Evolutionary conservation across 2,329 filamentous ascomycete species (phyloP).

Genomic region (Aureobasidium lini): DNA sequence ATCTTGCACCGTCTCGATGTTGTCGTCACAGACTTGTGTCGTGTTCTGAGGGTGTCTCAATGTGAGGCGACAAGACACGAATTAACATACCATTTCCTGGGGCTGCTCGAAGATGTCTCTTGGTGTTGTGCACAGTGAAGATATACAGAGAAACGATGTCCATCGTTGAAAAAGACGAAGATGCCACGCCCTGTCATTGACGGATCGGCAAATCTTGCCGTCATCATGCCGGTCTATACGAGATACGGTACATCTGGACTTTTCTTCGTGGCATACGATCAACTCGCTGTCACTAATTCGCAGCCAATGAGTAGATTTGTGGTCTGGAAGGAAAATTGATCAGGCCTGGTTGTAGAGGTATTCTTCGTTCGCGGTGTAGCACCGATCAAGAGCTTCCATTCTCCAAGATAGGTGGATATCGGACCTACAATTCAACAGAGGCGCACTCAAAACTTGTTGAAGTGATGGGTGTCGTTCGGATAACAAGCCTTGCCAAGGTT

Average conservation of each 20-base stretch:
- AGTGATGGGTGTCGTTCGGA: too few relatives aligned
- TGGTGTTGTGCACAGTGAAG: not conserved
- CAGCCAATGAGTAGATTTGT: too few relatives aligned
- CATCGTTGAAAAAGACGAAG: not conserved
- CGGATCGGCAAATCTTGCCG: conserved; percentile 3
- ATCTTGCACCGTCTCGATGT: not conserved
- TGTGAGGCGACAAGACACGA: not conserved
- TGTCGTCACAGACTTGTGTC: not conserved
- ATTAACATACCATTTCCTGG: not conserved
- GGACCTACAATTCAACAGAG: too few relatives aligned
- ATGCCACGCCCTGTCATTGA: not conserved
- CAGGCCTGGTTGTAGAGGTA: too few relatives aligned
- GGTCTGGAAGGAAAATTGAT: too few relatives aligned
- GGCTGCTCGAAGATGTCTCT: not conserved
- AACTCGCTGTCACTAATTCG: too few relatives aligned
- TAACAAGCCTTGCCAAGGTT: too few relatives aligned
- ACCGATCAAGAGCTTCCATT: too few relatives aligned
- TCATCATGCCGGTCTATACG: not conserved
- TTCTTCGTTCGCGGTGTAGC: too few relatives aligned
- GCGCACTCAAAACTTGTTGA: too few relatives aligned
- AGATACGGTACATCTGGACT: not conserved
- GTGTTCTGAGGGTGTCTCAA: not conserved
- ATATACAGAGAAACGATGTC: not conserved
- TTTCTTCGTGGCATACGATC: not conserved
- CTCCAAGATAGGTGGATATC: too few relatives aligned